These are phyloP conservation scores for Podaxis mareebaensis DNA, from an alignment of 768 basidiomycete genomes.

Conservation along the genomic window DNA sequence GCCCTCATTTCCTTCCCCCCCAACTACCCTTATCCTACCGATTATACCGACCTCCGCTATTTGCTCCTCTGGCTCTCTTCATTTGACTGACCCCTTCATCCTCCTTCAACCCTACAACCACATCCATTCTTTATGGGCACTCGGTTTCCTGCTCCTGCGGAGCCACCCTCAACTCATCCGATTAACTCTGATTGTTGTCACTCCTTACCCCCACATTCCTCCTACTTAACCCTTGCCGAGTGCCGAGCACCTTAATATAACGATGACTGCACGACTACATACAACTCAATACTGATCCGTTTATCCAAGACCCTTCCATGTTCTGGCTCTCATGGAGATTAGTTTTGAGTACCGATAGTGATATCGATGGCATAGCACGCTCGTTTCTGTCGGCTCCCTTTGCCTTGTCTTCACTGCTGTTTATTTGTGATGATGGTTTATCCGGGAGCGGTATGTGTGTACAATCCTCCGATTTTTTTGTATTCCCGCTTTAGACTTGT, in stretches of 20 bases:
- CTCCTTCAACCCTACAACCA: not conserved
- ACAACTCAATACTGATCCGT: not conserved
- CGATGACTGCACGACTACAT: conserved; percentile 2
- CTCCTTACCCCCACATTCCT: not conserved
- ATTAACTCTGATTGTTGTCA: not conserved
- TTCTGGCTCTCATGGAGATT: not conserved
- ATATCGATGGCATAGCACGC: conserved; percentile 8
- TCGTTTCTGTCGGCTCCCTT: not conserved
- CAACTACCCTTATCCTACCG: conserved; percentile 11
- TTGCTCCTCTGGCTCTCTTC: not conserved
- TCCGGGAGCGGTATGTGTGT: conserved; percentile 12
- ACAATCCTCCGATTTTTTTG: conserved; percentile 1
- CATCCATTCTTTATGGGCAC: not conserved
- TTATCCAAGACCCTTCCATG: not conserved
- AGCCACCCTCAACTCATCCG: not conserved
- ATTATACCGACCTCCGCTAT: conserved; percentile 8
- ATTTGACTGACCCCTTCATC: not conserved
- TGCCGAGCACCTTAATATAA: conserved; percentile 7
- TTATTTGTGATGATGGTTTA: conserved; percentile 5
- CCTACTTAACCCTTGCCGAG: not conserved
- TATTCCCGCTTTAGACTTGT: conserved; percentile 5
- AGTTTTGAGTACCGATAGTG: conserved; percentile 13
- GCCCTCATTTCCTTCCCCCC: not conserved
- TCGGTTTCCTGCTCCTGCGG: conserved; percentile 1
- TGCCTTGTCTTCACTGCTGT: not conserved